A percentile compares a stretch with the other conserved stretches of the same genome.
Conservation (phyloP, 352 stramenopile genomes). For the Blastocystis sp. region DNA sequence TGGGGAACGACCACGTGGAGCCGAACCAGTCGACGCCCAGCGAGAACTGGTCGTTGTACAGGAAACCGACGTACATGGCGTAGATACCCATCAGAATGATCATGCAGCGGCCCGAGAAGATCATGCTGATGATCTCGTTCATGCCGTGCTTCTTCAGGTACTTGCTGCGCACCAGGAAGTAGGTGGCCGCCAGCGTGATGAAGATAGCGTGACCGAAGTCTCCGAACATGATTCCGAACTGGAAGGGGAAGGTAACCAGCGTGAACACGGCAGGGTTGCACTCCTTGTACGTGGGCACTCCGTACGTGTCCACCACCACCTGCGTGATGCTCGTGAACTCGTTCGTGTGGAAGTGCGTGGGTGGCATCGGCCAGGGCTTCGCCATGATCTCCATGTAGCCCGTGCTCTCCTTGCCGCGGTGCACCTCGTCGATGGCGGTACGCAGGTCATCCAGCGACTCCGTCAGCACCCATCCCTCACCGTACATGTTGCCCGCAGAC, state of each 20-base stretch:
- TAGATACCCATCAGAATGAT: constrained; percentile 95
- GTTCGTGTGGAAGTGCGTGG: constrained; percentile 96
- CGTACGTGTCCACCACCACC: constrained; percentile 95
- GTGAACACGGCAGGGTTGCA: constrained; percentile 95
- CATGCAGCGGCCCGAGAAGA: constrained; percentile 78
- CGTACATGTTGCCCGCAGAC: constrained; percentile 85
- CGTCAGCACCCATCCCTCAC: constrained; percentile 87
- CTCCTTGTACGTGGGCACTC: constrained; percentile 90
- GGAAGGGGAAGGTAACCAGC: constrained; percentile 94
- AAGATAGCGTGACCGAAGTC: constrained; percentile 90
- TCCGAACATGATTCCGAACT: constrained; percentile 99
- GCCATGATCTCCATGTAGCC: constrained; percentile 80
- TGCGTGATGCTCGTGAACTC: constrained; percentile 96
- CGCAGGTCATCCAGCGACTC: constrained; percentile 62
- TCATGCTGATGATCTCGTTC: constrained; percentile 59
- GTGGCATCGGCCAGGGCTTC: constrained; percentile 84
- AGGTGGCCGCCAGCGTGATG: constrained; percentile 81
- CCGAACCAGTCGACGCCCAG: constrained; percentile 89
- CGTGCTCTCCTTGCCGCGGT: constrained; percentile 82
- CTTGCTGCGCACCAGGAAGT: constrained; percentile 84
- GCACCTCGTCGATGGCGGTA: constrained; percentile 69
- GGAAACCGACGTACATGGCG: constrained; percentile 87
- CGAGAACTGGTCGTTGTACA: constrained; percentile 99
- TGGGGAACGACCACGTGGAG: constrained; percentile 78
- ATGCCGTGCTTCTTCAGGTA: constrained; percentile 61